Evolutionary conservation across 2,329 filamentous ascomycete species (phyloP).

Genomic region (Apiospora kogelbergensis): DNA sequence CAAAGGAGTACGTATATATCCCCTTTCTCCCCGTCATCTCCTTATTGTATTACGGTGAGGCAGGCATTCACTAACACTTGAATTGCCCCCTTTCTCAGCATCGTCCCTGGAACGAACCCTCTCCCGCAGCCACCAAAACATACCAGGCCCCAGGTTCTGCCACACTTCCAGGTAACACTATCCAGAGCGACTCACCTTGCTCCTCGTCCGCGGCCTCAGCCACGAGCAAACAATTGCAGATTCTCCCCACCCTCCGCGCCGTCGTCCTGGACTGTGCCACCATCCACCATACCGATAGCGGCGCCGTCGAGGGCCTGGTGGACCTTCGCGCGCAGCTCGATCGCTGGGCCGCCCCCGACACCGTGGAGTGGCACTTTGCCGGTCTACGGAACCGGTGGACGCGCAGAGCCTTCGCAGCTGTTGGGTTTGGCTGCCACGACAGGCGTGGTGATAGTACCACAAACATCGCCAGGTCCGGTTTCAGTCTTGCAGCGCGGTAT

Average conservation of each 20-base stretch:
- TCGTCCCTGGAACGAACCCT: conserved; percentile 80
- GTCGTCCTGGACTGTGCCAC: conserved; percentile 91
- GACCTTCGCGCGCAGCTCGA: conserved; percentile 95
- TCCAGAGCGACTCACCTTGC: neutral
- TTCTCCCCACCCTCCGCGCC: conserved; percentile 75
- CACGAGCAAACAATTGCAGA: conserved; percentile 39
- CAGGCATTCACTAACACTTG: neutral
- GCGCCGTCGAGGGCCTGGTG: conserved; percentile 87
- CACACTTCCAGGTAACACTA: neutral
- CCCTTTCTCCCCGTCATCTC: no score
- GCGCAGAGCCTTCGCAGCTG: conserved; percentile 81
- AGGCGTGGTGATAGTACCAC: conserved; percentile 41
- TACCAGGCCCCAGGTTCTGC: no score
- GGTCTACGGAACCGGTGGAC: conserved; percentile 93
- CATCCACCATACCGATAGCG: conserved; percentile 92
- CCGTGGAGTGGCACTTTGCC: conserved; percentile 95
- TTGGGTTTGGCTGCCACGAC: conserved; percentile 84
- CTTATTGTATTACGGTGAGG: neutral
- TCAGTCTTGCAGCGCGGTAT: conserved; percentile 24
- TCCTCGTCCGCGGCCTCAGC: neutral
- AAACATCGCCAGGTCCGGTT: conserved; percentile 22
- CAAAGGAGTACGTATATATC: conserved; percentile 63
- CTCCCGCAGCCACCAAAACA: conserved; percentile 39
- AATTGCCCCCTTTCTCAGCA: neutral
- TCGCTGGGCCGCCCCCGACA: conserved; percentile 74